Percentiles rank a stretch among this genome's conserved stretches.
Conservation (phyloP, 2,329 filamentous ascomycete species). For the Trichoderma cornu-damae region DNA sequence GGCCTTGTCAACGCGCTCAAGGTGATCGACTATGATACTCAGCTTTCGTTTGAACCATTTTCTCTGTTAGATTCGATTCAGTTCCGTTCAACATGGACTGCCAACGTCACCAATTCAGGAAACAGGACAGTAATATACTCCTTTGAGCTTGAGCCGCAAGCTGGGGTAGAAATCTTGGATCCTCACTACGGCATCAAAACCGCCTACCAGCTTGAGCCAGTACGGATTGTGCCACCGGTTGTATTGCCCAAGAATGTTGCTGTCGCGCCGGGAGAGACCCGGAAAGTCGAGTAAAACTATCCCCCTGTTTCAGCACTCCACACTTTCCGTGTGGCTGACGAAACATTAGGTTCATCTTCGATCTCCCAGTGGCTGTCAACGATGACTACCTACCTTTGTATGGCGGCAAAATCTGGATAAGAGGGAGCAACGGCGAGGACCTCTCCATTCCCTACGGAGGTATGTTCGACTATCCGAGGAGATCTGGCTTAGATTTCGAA, state of each 20-base stretch:
- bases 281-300: slow-evolving; percentile 26
- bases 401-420: slow-evolving; percentile 40
- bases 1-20: slow-evolving; percentile 44
- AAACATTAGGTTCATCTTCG: slow-evolving; percentile 29
- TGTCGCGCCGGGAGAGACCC: slow-evolving; percentile 29
- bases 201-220: slow-evolving; percentile 28
- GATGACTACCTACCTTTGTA: slow-evolving; percentile 40
- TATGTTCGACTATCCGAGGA: slow-evolving; percentile 10
- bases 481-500: background rate
- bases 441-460: slow-evolving; percentile 41
- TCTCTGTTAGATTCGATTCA: slow-evolving; percentile 46
- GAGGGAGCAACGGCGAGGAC: slow-evolving; percentile 37
- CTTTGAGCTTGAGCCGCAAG: slow-evolving; percentile 38
- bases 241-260: slow-evolving; percentile 27
- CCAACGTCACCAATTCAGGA: slow-evolving; percentile 42
- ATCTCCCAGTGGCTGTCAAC: slow-evolving; percentile 26
- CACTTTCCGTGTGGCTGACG: background rate
- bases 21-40: slow-evolving; percentile 35
- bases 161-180: slow-evolving; percentile 35
- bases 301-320: background rate
- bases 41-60: slow-evolving; percentile 39
- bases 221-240: slow-evolving; percentile 28
- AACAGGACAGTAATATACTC: slow-evolving; percentile 37
- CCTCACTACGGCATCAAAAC: slow-evolving; percentile 28
- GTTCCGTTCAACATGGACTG: slow-evolving; percentile 34